phyloP scores from a whole-genome alignment of 495 filamentous ascomycete genomes.

The Rusavskia elegans region DNA sequence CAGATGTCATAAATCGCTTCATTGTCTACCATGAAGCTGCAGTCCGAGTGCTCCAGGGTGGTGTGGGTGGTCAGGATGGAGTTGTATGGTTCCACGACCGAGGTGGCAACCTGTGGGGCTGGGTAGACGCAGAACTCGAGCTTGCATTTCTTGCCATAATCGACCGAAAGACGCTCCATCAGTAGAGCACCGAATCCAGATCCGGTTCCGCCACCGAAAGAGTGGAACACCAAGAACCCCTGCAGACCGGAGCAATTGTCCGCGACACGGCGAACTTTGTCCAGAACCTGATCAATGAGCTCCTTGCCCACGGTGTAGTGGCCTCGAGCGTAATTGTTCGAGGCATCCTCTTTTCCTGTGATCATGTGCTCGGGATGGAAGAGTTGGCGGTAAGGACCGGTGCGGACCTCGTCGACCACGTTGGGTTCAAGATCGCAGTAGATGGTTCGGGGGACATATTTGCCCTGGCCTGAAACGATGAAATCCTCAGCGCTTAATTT shows the following conservation, averaged over 20 bases:
- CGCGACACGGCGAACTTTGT: constrained; percentile 88
- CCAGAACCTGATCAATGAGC: constrained; percentile 90
- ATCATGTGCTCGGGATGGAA: constrained; percentile 99
- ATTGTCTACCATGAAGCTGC: constrained; percentile 99
- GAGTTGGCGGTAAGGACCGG: constrained; percentile 83
- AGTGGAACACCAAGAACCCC: constrained; percentile 98
- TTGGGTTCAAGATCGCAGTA: constrained; percentile 99
- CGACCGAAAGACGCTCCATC: constrained; percentile 93
- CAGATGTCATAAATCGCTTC: constrained; percentile 99
- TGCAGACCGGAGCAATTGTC: constrained; percentile 96
- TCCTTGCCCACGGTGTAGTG: constrained; percentile 99
- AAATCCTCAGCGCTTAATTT: not conserved
- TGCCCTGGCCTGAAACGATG: constrained; percentile 63
- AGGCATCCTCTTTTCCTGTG: constrained; percentile 98
- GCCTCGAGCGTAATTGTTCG: constrained; percentile 97
- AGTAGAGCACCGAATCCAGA: constrained; percentile 96
- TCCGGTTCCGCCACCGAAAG: constrained; percentile 96
- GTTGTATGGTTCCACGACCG: constrained; percentile 98
- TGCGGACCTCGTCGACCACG: constrained; percentile 98
- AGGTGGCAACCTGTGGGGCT: constrained; percentile 87
- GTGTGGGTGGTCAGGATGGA: constrained; percentile 98
- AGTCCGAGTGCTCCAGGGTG: constrained; percentile 97
- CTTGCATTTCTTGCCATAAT: constrained; percentile 99
- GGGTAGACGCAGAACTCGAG: constrained; percentile 98
- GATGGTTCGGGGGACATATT: constrained; percentile 97